Evolutionary conservation across 2,329 filamentous ascomycete genomes (phyloP).

Genomic region (Purpureocillium takamizusanense): DNA sequence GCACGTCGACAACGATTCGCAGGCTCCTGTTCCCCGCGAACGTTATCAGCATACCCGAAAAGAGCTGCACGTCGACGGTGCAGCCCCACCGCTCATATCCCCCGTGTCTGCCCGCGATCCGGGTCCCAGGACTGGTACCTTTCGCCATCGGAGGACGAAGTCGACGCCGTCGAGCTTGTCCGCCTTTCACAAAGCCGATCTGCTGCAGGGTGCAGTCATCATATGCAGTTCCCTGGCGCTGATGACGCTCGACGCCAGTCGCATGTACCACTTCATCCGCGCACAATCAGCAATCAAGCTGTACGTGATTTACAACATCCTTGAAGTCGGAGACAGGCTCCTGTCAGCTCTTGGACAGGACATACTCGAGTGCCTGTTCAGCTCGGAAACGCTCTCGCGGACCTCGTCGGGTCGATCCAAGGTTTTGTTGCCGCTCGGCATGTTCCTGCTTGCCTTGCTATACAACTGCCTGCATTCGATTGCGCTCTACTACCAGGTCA

Average conservation of each 20-base stretch:
- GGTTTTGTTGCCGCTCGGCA: slow-evolving; percentile 76
- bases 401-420: slow-evolving; percentile 86
- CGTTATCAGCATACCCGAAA: slow-evolving; percentile 1
- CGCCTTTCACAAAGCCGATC: slow-evolving; percentile 87
- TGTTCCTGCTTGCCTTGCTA: slow-evolving; percentile 76
- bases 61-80: slow-evolving; percentile 1
- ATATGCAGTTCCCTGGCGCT: slow-evolving; percentile 76
- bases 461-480: slow-evolving; percentile 88
- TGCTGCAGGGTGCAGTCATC: slow-evolving; percentile 84
- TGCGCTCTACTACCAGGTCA: slow-evolving; percentile 91
- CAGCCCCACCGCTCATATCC: slow-evolving; percentile 5
- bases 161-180: slow-evolving; percentile 79
- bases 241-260: slow-evolving; percentile 87
- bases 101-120: slow-evolving; percentile 12
- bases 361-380: slow-evolving; percentile 92
- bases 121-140: slow-evolving; percentile 23
- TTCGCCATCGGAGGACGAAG: slow-evolving; percentile 64
- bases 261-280: slow-evolving; percentile 96
- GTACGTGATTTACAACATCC: slow-evolving; percentile 97
- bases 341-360: slow-evolving; percentile 91
- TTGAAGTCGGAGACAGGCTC: slow-evolving; percentile 85
- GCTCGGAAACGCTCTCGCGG: slow-evolving; percentile 81
- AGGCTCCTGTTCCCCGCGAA: slow-evolving; percentile 4
- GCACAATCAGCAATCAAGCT: slow-evolving; percentile 96
- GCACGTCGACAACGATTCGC: slow-evolving; percentile 8